Percentiles rank a stretch among this genome's conserved stretches.
Conservation (phyloP, 768 basidiomycete genomes). For the Termitomyces bulborhizus region DNA sequence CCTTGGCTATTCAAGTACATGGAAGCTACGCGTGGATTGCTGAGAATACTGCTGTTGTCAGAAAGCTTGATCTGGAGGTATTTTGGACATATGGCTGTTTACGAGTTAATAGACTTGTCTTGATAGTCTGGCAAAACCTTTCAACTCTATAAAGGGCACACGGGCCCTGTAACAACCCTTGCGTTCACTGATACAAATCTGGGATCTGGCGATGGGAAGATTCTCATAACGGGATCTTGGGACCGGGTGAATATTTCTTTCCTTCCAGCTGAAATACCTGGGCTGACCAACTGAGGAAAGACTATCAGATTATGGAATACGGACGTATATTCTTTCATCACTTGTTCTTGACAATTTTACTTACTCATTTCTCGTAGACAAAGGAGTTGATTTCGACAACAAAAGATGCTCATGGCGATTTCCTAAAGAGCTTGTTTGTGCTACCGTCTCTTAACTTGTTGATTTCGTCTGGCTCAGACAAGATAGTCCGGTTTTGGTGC, state of each 20-base stretch:
- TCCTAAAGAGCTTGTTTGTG: constrained; percentile 80
- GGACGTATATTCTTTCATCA: constrained; percentile 37
- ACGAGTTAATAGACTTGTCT: background rate
- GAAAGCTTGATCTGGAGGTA: constrained; percentile 77
- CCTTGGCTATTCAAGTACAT: constrained; percentile 61
- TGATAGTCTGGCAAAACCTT: constrained; percentile 73
- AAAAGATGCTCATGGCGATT: constrained; percentile 72
- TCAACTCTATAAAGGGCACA: constrained; percentile 77
- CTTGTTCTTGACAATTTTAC: background rate
- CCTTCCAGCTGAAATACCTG: background rate
- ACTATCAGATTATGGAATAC: constrained; percentile 86
- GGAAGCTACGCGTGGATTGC: constrained; percentile 78
- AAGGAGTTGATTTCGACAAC: constrained; percentile 66
- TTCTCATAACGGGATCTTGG: constrained; percentile 91
- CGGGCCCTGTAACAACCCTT: constrained; percentile 82
- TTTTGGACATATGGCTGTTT: background rate
- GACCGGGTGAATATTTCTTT: constrained; percentile 50
- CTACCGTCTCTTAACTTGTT: constrained; percentile 61
- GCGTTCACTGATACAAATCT: constrained; percentile 49
- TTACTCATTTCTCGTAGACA: constrained; percentile 38
- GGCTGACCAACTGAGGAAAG: constrained; percentile 31
- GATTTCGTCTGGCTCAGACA: constrained; percentile 88
- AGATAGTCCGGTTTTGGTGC: constrained; percentile 82
- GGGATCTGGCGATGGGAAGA: constrained; percentile 34
- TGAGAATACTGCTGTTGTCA: constrained; percentile 73